A percentile compares a stretch with the other conserved stretches of the same genome.
phyloP scores from a whole-genome alignment of 371 early-diverging fungal genomes.

The Circinella umbellata region DNA sequence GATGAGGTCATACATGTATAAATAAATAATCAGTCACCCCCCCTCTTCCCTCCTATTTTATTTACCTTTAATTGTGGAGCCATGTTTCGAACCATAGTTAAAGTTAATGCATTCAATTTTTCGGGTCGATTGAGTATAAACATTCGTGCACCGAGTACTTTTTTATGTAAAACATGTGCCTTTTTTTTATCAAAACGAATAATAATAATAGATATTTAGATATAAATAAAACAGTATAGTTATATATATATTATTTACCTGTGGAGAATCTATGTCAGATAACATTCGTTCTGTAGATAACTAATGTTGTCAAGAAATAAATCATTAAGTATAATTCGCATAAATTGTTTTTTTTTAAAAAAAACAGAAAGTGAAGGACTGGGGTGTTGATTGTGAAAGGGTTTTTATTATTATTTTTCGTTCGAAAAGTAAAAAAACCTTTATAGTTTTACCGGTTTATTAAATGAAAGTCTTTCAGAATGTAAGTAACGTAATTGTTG shows the following conservation, averaged over 20 bases:
- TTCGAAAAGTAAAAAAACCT: background rate
- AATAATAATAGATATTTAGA: too few relatives aligned
- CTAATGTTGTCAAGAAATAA: background rate
- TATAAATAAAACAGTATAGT: too few relatives aligned
- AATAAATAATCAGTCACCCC: background rate
- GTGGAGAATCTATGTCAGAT: constrained; percentile 16
- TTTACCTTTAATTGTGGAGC: constrained; percentile 80
- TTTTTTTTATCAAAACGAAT: constrained; percentile 16
- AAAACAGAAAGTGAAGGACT: too few relatives aligned
- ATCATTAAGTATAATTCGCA: too few relatives aligned
- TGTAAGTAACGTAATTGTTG: background rate
- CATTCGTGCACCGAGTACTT: constrained; percentile 53
- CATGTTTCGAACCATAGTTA: constrained; percentile 88
- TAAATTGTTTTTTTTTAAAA: too few relatives aligned
- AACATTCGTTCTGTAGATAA: constrained; percentile 2
- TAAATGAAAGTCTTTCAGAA: constrained; percentile 1
- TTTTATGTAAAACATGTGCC: constrained; percentile 67
- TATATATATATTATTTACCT: constrained; percentile 15
- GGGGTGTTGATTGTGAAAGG: too few relatives aligned
- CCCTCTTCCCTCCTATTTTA: background rate
- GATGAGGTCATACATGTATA: too few relatives aligned
- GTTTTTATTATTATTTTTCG: too few relatives aligned
- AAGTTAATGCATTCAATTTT: constrained; percentile 87
- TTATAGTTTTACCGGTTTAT: background rate
- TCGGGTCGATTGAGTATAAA: constrained; percentile 90